phyloP scores from a whole-genome alignment of 768 basidiomycete genomes.

The Lyophyllum semitale region DNA sequence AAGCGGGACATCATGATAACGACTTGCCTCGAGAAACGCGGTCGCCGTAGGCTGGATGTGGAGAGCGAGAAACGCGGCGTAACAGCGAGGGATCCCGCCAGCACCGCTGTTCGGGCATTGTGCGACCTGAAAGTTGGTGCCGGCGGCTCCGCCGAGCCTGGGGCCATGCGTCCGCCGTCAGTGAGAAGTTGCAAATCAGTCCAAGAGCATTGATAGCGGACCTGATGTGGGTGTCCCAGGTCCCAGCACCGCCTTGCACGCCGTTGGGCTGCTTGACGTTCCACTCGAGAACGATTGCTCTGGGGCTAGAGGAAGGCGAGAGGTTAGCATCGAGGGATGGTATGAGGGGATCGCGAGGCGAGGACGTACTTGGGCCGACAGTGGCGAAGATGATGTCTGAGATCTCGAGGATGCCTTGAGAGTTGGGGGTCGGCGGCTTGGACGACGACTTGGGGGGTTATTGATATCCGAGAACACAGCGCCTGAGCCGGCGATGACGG shows the following conservation, averaged over 20 bases:
- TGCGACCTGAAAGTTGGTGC: conserved; percentile 49
- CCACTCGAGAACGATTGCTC: conserved; percentile 72
- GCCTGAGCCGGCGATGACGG: conserved; percentile 55
- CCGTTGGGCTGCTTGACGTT: conserved; percentile 58
- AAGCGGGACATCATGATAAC: too few species aligned
- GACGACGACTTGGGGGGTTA: conserved; percentile 48
- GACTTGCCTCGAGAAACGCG: conserved; percentile 63
- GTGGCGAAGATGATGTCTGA: conserved; percentile 40
- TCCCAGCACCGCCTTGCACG: conserved; percentile 53
- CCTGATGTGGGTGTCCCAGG: conserved; percentile 63
- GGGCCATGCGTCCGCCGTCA: background rate
- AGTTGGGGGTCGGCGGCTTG: conserved; percentile 52
- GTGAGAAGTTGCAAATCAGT: background rate
- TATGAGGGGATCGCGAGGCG: too few species aligned
- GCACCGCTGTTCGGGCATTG: conserved; percentile 48
- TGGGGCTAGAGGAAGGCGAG: conserved; percentile 36
- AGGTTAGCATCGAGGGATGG: background rate
- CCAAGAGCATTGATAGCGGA: conserved; percentile 9
- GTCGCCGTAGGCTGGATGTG: conserved; percentile 58
- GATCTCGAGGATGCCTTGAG: conserved; percentile 58
- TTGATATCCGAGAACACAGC: conserved; percentile 43
- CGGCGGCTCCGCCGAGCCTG: conserved; percentile 48
- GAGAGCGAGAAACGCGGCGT: conserved; percentile 65
- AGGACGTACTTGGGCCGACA: conserved; percentile 22
- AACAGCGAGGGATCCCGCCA: conserved; percentile 47